These are phyloP conservation scores for Ascosphaera aggregata DNA, from an alignment of 2,329 filamentous ascomycete genomes.

Conservation along the genomic window DNA sequence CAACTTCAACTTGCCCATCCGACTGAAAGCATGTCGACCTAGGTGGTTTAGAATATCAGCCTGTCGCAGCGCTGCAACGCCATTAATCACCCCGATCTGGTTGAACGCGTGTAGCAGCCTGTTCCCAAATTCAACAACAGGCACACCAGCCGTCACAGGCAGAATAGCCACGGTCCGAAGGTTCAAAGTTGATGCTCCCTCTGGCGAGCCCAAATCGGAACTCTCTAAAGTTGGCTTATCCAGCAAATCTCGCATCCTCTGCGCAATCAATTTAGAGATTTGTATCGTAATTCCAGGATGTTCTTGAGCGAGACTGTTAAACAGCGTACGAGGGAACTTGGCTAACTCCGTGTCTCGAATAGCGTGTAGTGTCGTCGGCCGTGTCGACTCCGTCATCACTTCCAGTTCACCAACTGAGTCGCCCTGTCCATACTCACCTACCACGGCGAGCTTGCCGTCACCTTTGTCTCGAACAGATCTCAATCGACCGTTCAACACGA, in stretches of 20 bases:
- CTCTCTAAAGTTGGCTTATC: conserved; percentile 45
- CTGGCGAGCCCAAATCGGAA: conserved; percentile 19
- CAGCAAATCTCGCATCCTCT: conserved; percentile 72
- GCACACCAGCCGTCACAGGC: conserved; percentile 74
- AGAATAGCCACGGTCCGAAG: conserved; percentile 79
- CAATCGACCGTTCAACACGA: conserved; percentile 82
- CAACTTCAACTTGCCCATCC: conserved; percentile 88
- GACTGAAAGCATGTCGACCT: conserved; percentile 86
- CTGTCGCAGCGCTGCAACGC: conserved; percentile 81
- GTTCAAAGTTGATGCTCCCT: conserved; percentile 49
- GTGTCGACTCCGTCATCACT: conserved; percentile 77
- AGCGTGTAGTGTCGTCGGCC: conserved; percentile 80
- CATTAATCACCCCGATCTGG: conserved; percentile 74
- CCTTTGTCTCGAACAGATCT: conserved; percentile 63
- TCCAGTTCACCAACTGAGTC: conserved; percentile 95
- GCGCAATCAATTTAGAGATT: conserved; percentile 95
- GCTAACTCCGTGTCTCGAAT: conserved; percentile 93
- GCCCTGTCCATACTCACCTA: conserved; percentile 86
- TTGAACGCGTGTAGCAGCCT: conserved; percentile 66
- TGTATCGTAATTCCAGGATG: conserved; percentile 98
- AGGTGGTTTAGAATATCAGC: conserved; percentile 85
- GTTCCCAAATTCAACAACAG: conserved; percentile 86
- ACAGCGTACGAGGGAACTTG: conserved; percentile 84
- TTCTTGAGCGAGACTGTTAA: conserved; percentile 93
- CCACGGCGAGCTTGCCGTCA: conserved; percentile 60